phyloP scores from a whole-genome alignment of 164 flowering plant species.

The Aristolochia fimbriata region DNA sequence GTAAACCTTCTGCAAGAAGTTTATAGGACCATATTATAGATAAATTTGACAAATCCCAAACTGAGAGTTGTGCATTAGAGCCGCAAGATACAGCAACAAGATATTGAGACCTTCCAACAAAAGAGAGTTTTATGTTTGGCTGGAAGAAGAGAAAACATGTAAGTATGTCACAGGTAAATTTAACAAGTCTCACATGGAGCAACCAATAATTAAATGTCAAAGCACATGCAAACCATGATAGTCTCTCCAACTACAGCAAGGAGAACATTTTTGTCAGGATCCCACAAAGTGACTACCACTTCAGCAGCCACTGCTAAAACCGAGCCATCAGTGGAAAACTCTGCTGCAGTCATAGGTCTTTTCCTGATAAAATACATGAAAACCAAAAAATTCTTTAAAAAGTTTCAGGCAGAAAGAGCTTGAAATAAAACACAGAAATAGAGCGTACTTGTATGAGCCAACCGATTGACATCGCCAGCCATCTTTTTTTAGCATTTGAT shows the following conservation, averaged over 20 bases:
- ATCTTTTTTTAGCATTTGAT: conserved; percentile 24
- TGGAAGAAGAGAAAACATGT: conserved; percentile 17
- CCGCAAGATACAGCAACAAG: conserved; percentile 63
- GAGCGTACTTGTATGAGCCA: conserved; percentile 83
- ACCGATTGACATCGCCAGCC: conserved; percentile 94
- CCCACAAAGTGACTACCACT: conserved; percentile 79
- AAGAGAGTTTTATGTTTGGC: conserved; percentile 54
- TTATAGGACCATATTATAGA: conserved; percentile 72
- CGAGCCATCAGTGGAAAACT: conserved; percentile 93
- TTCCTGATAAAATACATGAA: conserved; percentile 23
- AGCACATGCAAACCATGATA: conserved; percentile 30
- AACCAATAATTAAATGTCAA: no score
- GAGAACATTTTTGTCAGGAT: conserved; percentile 66
- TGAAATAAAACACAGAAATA: neutral
- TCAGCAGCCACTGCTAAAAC: conserved; percentile 93
- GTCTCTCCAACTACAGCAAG: conserved; percentile 79
- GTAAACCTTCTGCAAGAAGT: conserved; percentile 63
- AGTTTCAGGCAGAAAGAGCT: no score
- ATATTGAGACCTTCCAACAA: conserved; percentile 63
- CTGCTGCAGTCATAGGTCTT: conserved; percentile 82
- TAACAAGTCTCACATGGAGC: no score
- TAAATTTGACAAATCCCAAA: conserved; percentile 78
- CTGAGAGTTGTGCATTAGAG: conserved; percentile 52
- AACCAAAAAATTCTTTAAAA: neutral
- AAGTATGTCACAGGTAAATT: no score